A percentile compares a stretch with the other conserved stretches of the same genome.
Conservation (phyloP, 768 basidiomycete species). For the Hydnomerulius pinastri region DNA sequence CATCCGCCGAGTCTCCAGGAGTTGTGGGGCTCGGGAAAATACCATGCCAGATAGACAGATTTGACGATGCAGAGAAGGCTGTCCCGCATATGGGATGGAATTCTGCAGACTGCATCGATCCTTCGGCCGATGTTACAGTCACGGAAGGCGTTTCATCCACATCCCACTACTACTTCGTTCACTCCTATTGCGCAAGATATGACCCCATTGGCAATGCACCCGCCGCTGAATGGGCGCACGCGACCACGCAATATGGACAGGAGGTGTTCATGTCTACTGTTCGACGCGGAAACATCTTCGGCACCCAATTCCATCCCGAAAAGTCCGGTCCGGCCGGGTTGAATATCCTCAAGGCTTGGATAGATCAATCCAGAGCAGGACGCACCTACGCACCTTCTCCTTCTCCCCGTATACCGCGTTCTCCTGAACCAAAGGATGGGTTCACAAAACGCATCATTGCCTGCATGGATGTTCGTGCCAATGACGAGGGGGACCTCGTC, state of each 20-base stretch:
- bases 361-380: conserved; percentile 52
- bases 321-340: conserved; percentile 92
- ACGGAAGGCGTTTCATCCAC: conserved; percentile 49
- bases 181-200: conserved; percentile 88
- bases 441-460: conserved; percentile 95
- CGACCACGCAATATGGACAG: conserved; percentile 91
- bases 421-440: conserved; percentile 53
- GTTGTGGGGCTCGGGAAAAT: conserved; percentile 81
- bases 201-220: conserved; percentile 53
- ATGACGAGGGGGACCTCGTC: conserved; percentile 94
- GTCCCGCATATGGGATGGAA: conserved; percentile 99
- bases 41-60: conserved; percentile 76
- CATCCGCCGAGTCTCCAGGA: conserved; percentile 75
- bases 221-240: conserved; percentile 76
- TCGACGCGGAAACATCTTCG: conserved; percentile 83
- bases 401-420: conserved; percentile 30
- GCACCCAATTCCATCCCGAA: conserved; percentile 96
- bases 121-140: conserved; percentile 34
- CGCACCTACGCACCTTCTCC: conserved; percentile 35
- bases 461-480: conserved; percentile 96
- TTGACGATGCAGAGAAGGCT: conserved; percentile 71
- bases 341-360: conserved; percentile 77
- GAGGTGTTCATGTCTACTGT: conserved; percentile 89
- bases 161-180: conserved; percentile 95
- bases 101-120: conserved; percentile 58